Conservation (phyloP, 495 filamentous ascomycete species). For the Apodospora peruviana region DNA sequence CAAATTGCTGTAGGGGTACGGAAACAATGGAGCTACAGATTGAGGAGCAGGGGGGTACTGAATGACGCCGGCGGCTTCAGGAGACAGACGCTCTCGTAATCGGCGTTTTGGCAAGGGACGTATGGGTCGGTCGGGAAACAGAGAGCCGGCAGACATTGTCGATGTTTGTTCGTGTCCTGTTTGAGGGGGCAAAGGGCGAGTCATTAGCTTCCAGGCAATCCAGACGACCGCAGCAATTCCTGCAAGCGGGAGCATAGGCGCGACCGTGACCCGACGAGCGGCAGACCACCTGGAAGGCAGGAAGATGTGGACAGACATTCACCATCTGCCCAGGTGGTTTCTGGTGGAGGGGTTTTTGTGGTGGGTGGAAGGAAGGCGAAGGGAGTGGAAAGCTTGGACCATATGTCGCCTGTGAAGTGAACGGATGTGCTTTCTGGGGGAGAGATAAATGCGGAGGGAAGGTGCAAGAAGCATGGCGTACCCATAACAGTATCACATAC, state of each 20-base stretch:
- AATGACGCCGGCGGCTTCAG: constrained; percentile 76
- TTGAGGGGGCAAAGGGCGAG: constrained; percentile 4
- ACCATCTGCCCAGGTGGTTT: too few species aligned
- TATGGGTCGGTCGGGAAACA: constrained; percentile 86
- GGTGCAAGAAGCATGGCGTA: neutral
- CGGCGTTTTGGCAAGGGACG: constrained; percentile 85
- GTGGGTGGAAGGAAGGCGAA: neutral
- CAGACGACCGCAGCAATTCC: neutral
- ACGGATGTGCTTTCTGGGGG: neutral
- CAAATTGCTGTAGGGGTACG: constrained; percentile 59
- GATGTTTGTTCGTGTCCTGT: constrained; percentile 15
- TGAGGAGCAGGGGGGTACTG: constrained; percentile 69
- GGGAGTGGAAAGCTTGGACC: neutral
- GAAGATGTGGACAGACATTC: too few species aligned
- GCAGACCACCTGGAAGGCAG: too few species aligned
- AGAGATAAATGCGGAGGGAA: neutral
- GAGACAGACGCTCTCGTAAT: constrained; percentile 76
- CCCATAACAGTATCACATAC: neutral
- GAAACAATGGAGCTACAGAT: constrained; percentile 65
- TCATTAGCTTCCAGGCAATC: constrained; percentile 14
- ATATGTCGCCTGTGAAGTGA: neutral
- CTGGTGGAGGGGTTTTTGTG: too few species aligned
- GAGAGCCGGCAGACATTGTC: constrained; percentile 63
- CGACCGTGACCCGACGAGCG: neutral
- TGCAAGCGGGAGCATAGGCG: constrained; percentile 1